Evolutionary conservation across 441 rosid species (phyloP).

Genomic region (Isatis lusitanica): DNA sequence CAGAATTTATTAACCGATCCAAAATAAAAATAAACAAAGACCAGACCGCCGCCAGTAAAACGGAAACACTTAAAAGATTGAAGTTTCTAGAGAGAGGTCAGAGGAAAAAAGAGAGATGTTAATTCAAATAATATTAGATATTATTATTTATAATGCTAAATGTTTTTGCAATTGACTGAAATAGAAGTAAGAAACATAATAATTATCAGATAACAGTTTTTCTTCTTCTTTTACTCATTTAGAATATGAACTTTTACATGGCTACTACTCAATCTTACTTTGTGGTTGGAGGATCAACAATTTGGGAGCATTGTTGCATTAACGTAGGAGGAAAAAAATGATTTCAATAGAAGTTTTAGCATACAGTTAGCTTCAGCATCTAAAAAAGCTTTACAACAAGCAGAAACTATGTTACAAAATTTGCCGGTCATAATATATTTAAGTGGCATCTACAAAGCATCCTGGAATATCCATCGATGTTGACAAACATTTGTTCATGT

Average conservation of each 20-base stretch:
- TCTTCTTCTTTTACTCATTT: not conserved
- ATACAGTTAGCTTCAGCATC: not conserved
- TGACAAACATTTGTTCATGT: not conserved
- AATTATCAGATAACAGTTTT: not conserved
- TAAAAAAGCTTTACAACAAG: conserved; percentile 8
- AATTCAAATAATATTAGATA: too few relatives aligned
- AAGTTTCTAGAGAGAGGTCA: too few relatives aligned
- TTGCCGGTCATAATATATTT: not conserved
- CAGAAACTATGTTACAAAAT: not conserved
- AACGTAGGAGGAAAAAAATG: not conserved
- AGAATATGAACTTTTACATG: not conserved
- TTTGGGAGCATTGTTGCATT: not conserved
- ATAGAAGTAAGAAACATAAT: too few relatives aligned
- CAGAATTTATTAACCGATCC: too few relatives aligned
- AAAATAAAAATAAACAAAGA: too few relatives aligned
- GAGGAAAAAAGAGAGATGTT: too few relatives aligned
- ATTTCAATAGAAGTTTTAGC: not conserved
- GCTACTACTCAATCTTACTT: not conserved
- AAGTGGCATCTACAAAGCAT: not conserved
- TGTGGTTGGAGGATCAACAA: not conserved
- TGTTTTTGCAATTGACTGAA: too few relatives aligned
- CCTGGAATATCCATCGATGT: not conserved
- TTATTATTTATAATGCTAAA: too few relatives aligned
- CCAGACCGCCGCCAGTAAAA: too few relatives aligned
- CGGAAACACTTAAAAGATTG: too few relatives aligned